Evolutionary conservation across 2,329 filamentous ascomycete genomes (phyloP).

Genomic region (Arthroderma sp.): DNA sequence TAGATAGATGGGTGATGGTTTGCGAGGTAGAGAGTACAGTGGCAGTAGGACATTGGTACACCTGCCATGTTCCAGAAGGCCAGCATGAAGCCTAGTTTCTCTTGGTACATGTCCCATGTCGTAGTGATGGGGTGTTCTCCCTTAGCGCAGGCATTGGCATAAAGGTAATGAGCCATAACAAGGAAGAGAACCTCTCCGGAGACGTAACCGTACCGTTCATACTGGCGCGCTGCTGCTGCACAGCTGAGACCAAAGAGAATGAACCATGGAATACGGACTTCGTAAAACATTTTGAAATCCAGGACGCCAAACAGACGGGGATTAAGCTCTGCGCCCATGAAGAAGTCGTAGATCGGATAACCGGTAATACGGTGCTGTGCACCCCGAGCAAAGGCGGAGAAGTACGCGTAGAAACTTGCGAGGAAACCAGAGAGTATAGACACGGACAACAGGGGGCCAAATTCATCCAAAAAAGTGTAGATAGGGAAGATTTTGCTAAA

Average conservation of each 20-base stretch:
- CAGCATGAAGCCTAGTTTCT: conserved; percentile 95
- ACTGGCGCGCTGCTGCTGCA: conserved; percentile 67
- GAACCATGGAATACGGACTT: conserved; percentile 85
- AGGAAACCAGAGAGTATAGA: conserved; percentile 83
- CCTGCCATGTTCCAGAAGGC: conserved; percentile 96
- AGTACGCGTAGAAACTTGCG: conserved; percentile 71
- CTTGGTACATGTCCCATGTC: conserved; percentile 93
- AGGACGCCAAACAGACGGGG: conserved; percentile 72
- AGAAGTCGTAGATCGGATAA: conserved; percentile 70
- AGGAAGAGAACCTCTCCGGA: conserved; percentile 72
- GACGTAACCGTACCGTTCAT: conserved; percentile 73
- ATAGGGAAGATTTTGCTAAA: conserved; percentile 73
- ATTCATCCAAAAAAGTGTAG: conserved; percentile 88
- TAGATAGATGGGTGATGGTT: conserved; percentile 70
- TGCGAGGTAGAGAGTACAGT: conserved; percentile 81
- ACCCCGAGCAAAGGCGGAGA: conserved; percentile 68
- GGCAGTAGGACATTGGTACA: conserved; percentile 82
- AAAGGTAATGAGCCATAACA: conserved; percentile 79
- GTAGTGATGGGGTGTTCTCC: conserved; percentile 82
- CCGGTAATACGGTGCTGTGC: conserved; percentile 90
- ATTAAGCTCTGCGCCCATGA: conserved; percentile 81
- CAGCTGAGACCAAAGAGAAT: conserved; percentile 69
- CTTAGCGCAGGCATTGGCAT: conserved; percentile 84
- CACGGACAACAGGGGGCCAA: conserved; percentile 83
- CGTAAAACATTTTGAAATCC: conserved; percentile 93